Base-by-base conservation (phyloP, 176 grass and related monocot genomes). In the Rhynchospora tenuis region DNA sequence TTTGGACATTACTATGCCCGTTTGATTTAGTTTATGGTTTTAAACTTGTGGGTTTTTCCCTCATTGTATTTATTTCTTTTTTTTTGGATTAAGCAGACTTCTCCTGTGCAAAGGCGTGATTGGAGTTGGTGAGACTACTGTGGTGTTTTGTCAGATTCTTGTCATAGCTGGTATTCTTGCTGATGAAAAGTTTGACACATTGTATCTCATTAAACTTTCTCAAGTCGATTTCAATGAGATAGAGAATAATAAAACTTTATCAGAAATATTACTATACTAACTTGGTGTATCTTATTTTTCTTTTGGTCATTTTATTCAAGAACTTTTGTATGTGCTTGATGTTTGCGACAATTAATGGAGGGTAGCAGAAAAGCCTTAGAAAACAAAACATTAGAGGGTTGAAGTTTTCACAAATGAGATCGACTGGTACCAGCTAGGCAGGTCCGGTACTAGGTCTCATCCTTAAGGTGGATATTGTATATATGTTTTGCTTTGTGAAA, bases 41-140 rank as follows among this genome's bases (percentile, higher is more conserved):
- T 42, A 33, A 14, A 82, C 67, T 67, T 82, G 20, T 28, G 11
- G 17, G 48, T 57, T 54, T 80, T 28, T 3, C 27, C 47, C 46
- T 63, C n/a, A n/a, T n/a, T n/a, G n/a, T n/a, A n/a, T n/a, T n/a
- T n/a, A n/a, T 8, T n/a, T 6, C 3, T 51, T 75, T 28, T 50
- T 52, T 75, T 52, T 14, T 2, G 5, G 46, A 45, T 82, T 22
- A 47, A 29, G 38, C 42, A 65, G 79, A 48, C 79, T 82, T 82
- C 79, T 66, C 8, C 79, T 2, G 59, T 65, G 79, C 79, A 28
- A 28, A 51, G 79, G 58, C 79, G 79, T 29, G 20, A 82, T 9
- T 82, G 79, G 79, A 66, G 22, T 50, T 82, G 79, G 79, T 82
- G 62, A 73, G n/a, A 64, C 23, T 65, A 44, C 60, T 65, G 48